These are phyloP conservation scores for Aureobasidium sp. DNA, from an alignment of 2,329 filamentous ascomycete genomes.

Conservation along the genomic window DNA sequence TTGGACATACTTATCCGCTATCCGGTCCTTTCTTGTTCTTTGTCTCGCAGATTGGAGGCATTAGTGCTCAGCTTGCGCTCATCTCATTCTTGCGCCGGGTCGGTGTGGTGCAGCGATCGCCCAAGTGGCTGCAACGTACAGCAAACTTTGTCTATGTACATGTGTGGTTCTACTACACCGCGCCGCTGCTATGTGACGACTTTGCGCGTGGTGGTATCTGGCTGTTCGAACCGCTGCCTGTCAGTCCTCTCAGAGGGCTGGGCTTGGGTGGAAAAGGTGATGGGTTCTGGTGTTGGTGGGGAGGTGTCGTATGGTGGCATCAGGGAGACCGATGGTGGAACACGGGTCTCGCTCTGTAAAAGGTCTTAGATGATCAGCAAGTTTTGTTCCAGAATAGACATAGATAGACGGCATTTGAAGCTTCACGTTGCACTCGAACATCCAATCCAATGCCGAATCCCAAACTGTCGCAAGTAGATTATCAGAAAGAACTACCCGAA, in stretches of 20 bases:
- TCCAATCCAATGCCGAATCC: neutral
- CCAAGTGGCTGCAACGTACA: slow-evolving; percentile 41
- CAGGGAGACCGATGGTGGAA: slow-evolving; percentile 58
- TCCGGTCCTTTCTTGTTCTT: slow-evolving; percentile 60
- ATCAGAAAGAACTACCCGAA: slow-evolving; percentile 1
- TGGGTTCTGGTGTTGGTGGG: slow-evolving; percentile 61
- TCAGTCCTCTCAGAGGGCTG: slow-evolving; percentile 62
- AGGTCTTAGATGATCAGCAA: neutral
- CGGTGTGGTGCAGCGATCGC: slow-evolving; percentile 33
- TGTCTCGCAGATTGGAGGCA: slow-evolving; percentile 58
- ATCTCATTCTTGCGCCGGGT: slow-evolving; percentile 29
- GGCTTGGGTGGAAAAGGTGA: slow-evolving; percentile 57
- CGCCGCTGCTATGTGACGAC: slow-evolving; percentile 64
- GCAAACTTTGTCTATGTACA: slow-evolving; percentile 58
- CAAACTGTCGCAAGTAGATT: slow-evolving; percentile 13
- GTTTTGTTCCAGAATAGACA: neutral
- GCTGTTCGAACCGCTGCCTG: slow-evolving; percentile 73
- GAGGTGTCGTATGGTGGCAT: slow-evolving; percentile 52
- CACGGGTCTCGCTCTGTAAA: slow-evolving; percentile 42
- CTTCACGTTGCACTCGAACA: neutral
- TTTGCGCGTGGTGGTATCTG: slow-evolving; percentile 67
- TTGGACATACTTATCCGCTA: slow-evolving; percentile 53
- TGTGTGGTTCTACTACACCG: slow-evolving; percentile 62
- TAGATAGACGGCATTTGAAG: neutral
- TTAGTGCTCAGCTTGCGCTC: slow-evolving; percentile 51